These are phyloP conservation scores for Mentha longifolia DNA, from an alignment of 257 asterid genomes.

Conservation along the genomic window DNA sequence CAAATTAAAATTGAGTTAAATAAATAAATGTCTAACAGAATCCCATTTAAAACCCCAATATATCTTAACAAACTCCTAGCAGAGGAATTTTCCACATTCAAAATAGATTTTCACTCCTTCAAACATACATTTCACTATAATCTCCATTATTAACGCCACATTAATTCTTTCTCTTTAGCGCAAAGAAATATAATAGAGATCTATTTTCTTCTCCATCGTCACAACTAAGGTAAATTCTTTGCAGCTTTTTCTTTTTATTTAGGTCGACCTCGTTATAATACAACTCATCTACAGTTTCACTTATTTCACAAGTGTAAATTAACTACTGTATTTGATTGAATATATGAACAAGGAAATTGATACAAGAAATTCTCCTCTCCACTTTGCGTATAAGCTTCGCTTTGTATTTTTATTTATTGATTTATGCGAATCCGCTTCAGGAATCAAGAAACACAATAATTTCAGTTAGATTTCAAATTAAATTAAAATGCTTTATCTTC, in stretches of 20 bases:
- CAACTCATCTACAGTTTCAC: too few relatives aligned
- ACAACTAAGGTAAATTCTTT: too few relatives aligned
- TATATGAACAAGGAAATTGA: not conserved
- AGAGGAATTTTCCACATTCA: constrained; percentile 19
- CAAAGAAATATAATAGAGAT: too few relatives aligned
- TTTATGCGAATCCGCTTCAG: not conserved
- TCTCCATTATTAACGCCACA: not conserved
- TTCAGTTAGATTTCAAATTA: too few relatives aligned
- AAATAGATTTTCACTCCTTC: constrained; percentile 2
- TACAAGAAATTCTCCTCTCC: too few relatives aligned
- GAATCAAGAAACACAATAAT: not conserved
- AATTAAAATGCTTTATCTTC: not conserved
- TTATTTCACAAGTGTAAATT: not conserved
- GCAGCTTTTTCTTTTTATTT: too few relatives aligned
- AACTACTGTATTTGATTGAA: not conserved
- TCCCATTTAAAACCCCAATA: constrained; percentile 29
- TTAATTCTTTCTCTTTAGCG: too few relatives aligned
- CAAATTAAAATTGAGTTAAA: too few relatives aligned
- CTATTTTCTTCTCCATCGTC: not conserved
- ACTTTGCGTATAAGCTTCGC: not conserved
- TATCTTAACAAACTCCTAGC: constrained; percentile 40
- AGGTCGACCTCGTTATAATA: too few relatives aligned
- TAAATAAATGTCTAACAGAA: constrained; percentile 3
- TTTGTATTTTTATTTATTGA: too few relatives aligned
- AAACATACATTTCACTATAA: not conserved